Base-by-base conservation (phyloP, 2,329 filamentous ascomycete species). In the Trichocomaceae sp. region DNA sequence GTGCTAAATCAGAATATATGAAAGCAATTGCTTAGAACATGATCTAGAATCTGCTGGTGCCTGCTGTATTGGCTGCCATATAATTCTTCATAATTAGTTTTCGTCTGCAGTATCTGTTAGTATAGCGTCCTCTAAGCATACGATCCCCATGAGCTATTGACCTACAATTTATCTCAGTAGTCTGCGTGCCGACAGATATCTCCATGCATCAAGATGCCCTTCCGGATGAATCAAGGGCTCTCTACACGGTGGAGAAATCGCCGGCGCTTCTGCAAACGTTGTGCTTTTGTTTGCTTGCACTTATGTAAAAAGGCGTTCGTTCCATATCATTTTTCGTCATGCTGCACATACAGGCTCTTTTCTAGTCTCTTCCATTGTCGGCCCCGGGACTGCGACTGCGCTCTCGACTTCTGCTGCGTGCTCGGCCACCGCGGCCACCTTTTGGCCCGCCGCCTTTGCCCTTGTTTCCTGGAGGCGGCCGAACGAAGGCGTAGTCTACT, bases 401-500 rank as follows among this genome's bases (percentile, higher is more conserved):
- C 52, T 73, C 72, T 33, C 73, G 72, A 62, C 75, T 77, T 57
- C 73, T 69, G 61, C 71, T 75, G 60, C 75, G 69, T 44, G 62
- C 69, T 47, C 72, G 57, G 46, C 64, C 68, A 45, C 71, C 72
- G 49, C 71, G 68, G 10, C 63, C 69, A 41, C 67, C 75, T 61
- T 80, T 80, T 53, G 64, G 62, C 15, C 61, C 67, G 23, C 67
- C 69, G 47, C 61, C 66, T 55, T 75, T 74, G 29, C 66, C 68
- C 61, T 77, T 77, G 58, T 66, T 67, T 5, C 72, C 73, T 44
- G 77, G 71, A 5, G 75, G 79, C n/a, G 83, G 82, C 47, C 83
- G 76, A 50, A 86, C 83, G 64, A 86, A 86, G 2, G 83, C 83
- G 61, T 81, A 86, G 68, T 86, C 83, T 46, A 85, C 83, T 13